Evolutionary conservation across 2,329 filamentous ascomycete genomes (phyloP).

Genomic region (Laburnicola sp.): DNA sequence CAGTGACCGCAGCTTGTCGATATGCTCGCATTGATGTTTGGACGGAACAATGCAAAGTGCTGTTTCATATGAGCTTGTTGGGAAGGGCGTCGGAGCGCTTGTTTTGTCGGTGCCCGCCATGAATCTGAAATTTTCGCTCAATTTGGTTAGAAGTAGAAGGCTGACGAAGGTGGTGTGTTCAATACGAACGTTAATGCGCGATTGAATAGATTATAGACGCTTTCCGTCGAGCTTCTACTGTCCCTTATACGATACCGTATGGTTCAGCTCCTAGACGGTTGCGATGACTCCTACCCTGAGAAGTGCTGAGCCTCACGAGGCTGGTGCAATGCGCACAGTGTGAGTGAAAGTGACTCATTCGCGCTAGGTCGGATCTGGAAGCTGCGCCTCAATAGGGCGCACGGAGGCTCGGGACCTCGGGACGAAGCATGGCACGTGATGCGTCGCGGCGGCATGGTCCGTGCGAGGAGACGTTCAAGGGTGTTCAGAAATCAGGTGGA

Average conservation of each 20-base stretch:
- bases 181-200: no score
- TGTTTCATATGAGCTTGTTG: conserved; percentile 56
- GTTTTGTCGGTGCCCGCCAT: conserved; percentile 24
- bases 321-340: no score
- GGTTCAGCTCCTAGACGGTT: background rate
- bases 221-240: background rate
- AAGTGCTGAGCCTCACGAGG: conserved; percentile 1
- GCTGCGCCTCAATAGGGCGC: conserved; percentile 19
- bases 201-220: background rate
- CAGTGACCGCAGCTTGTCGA: conserved; percentile 61
- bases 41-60: conserved; percentile 65
- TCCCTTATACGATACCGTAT: background rate
- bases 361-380: conserved; percentile 18
- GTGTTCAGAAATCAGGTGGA: no score
- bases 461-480: no score
- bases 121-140: background rate
- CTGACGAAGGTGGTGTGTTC: conserved; percentile 1
- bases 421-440: no score
- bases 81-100: conserved; percentile 13
- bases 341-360: conserved; percentile 30
- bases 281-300: conserved; percentile 5
- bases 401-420: no score
- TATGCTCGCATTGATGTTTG: conserved; percentile 48
- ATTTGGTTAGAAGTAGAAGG: background rate
- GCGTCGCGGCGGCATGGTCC: no score